These are phyloP conservation scores for Phytophthora boehmeriae DNA, from an alignment of 352 stramenopile species.

Conservation along the genomic window DNA sequence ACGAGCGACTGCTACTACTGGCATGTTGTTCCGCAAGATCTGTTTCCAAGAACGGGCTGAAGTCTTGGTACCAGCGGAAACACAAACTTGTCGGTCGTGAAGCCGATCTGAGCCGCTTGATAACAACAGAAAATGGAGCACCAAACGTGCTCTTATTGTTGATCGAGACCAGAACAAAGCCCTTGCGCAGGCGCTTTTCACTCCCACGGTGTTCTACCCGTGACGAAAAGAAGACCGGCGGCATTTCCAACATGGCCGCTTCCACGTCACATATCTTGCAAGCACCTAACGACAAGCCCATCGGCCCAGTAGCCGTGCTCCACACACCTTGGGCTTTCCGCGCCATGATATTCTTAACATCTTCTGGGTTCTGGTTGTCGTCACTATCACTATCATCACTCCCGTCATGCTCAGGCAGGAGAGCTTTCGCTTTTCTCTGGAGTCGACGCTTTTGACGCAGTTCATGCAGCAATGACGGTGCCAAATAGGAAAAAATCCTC, in stretches of 20 bases:
- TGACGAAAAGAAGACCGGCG: conserved; percentile 68
- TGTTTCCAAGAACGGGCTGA: conserved; percentile 77
- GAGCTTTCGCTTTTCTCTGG: conserved; percentile 25
- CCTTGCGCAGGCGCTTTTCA: conserved; percentile 69
- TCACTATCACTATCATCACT: conserved; percentile 32
- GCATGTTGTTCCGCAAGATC: conserved; percentile 46
- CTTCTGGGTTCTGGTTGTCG: conserved; percentile 31
- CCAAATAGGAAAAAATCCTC: conserved; percentile 71
- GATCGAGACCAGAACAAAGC: conserved; percentile 75
- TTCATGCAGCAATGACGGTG: conserved; percentile 48
- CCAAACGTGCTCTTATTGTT: conserved; percentile 85
- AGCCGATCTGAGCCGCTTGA: conserved; percentile 58
- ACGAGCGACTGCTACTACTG: conserved; percentile 9
- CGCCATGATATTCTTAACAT: conserved; percentile 38
- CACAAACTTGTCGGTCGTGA: conserved; percentile 71
- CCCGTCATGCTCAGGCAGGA: conserved; percentile 23
- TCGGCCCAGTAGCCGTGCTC: conserved; percentile 61
- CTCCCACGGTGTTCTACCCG: conserved; percentile 36
- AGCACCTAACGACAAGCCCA: conserved; percentile 57
- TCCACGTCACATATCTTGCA: conserved; percentile 70
- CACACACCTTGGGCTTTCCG: conserved; percentile 67
- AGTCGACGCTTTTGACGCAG: conserved; percentile 39
- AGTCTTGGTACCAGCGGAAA: conserved; percentile 85
- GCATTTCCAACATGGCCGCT: conserved; percentile 70
- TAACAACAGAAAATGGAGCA: conserved; percentile 50